These are phyloP conservation scores for Boletus subcaerulescens DNA, from an alignment of 768 basidiomycete genomes.

Conservation along the genomic window DNA sequence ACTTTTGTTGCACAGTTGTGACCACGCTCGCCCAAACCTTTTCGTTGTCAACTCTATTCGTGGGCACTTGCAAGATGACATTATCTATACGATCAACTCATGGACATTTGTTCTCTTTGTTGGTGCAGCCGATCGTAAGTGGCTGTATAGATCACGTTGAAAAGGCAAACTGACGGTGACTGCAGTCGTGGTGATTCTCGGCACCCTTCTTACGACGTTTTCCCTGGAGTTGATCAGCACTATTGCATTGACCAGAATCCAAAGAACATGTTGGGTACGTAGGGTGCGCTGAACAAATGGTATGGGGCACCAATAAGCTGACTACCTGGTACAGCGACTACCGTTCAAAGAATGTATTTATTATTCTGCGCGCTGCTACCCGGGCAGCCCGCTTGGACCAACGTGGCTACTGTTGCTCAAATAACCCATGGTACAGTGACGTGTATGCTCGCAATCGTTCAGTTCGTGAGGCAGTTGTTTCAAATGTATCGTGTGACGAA, in stretches of 20 bases:
- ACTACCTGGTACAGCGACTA: background rate
- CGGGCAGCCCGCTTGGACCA: background rate
- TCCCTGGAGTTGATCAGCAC: background rate
- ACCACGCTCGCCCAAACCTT: background rate
- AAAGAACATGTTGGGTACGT: background rate
- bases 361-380: background rate
- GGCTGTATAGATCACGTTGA: background rate
- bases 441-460: background rate
- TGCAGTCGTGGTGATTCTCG: background rate
- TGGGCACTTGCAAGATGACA: background rate
- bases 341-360: background rate
- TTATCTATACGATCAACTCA: background rate
- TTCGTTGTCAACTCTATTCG: background rate
- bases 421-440: background rate
- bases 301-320: background rate
- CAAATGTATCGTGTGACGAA: background rate
- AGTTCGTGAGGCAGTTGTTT: background rate
- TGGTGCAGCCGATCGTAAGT: constrained; percentile 5
- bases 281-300: too few species aligned
- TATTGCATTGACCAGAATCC: background rate
- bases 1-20: background rate
- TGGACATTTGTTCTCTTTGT: constrained; percentile 1
- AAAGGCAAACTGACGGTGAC: background rate
- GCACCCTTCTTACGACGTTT: background rate
- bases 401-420: background rate